These are phyloP conservation scores for Pichia thaimueangensis DNA, from an alignment of 805 yeast species.

Conservation along the genomic window DNA sequence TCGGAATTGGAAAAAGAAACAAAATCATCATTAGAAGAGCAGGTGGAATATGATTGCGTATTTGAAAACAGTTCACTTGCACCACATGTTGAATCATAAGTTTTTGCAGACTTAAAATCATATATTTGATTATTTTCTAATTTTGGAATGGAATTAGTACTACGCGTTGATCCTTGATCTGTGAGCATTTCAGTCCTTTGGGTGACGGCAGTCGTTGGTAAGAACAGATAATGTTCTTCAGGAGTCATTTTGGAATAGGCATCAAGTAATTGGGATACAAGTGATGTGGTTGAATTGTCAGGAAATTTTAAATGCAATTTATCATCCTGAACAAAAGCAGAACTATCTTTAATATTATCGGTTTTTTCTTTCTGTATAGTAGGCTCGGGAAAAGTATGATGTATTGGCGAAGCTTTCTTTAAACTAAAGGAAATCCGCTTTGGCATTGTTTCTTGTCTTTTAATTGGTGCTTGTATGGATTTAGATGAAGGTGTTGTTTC, in stretches of 20 bases:
- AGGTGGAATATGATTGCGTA: neutral
- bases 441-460: too few species aligned
- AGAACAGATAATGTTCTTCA: neutral
- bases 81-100: neutral
- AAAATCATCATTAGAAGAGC: constrained; percentile 2
- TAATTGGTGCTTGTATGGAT: too few species aligned
- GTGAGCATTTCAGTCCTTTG: too few species aligned
- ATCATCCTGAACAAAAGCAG: neutral
- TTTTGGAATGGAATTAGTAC: too few species aligned
- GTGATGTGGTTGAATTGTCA: constrained; percentile 2
- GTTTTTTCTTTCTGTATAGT: too few species aligned
- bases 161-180: too few species aligned
- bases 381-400: too few species aligned
- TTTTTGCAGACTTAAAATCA: neutral
- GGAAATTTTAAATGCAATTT: constrained; percentile 2
- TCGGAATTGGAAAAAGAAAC: neutral
- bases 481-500: too few species aligned
- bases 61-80: neutral
- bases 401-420: too few species aligned
- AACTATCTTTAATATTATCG: too few species aligned
- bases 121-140: neutral
- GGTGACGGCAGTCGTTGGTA: too few species aligned
- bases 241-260: constrained; percentile 2
- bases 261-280: constrained; percentile 2
- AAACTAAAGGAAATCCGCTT: too few species aligned